phyloP scores from a whole-genome alignment of 441 rosid species.

The Codiaeum variegatum region DNA sequence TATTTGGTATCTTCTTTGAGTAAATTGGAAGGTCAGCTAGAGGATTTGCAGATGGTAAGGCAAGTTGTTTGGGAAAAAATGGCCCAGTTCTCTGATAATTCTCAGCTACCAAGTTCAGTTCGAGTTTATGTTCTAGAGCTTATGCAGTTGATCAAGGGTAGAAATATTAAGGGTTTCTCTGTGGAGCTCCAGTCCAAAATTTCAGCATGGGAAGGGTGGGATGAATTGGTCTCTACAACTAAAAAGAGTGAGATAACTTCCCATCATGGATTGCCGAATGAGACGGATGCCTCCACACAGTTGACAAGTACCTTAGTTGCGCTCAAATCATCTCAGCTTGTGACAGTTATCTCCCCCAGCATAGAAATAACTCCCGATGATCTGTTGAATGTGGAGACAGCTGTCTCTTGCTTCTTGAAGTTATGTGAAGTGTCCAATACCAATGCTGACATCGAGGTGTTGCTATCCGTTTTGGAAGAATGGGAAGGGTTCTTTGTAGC shows the following conservation, averaged over 20 bases:
- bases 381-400: slow-evolving; percentile 53
- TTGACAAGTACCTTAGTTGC: slow-evolving; percentile 82
- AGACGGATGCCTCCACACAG: slow-evolving; percentile 56
- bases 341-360: slow-evolving; percentile 52
- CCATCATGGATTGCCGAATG: slow-evolving; percentile 39
- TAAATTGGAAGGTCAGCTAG: slow-evolving; percentile 70
- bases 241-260: slow-evolving; percentile 38
- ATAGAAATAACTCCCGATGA: slow-evolving; percentile 72
- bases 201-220: slow-evolving; percentile 86
- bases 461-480: slow-evolving; percentile 75
- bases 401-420: slow-evolving; percentile 69
- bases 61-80: slow-evolving; percentile 75
- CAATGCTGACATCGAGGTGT: slow-evolving; percentile 51
- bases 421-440: slow-evolving; percentile 49
- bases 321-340: slow-evolving; percentile 84
- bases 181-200: slow-evolving; percentile 51
- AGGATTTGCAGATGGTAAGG: slow-evolving; percentile 68
- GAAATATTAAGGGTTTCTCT: slow-evolving; percentile 53
- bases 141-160: slow-evolving; percentile 72
- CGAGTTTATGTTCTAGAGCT: slow-evolving; percentile 84
- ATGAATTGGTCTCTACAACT: slow-evolving; percentile 46
- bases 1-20: slow-evolving; percentile 71
- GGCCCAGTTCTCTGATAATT: slow-evolving; percentile 64
- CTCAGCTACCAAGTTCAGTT: slow-evolving; percentile 69
- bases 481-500: slow-evolving; percentile 79